Conservation (phyloP, 352 stramenopile genomes). For the Globisporangium lucens region DNA sequence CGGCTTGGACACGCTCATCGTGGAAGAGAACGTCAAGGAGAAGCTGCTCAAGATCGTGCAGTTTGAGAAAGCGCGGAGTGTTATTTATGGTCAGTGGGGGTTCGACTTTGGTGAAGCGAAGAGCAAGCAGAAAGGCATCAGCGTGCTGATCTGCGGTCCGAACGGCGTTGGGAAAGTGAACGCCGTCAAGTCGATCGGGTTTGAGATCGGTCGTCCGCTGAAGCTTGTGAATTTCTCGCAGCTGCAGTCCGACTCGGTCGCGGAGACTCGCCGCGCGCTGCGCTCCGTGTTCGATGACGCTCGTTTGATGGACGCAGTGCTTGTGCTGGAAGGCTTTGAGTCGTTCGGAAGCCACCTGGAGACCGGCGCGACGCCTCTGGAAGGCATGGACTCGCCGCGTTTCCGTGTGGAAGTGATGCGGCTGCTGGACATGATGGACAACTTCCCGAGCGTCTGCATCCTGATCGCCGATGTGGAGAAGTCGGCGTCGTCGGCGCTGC, state of each 20-base stretch:
- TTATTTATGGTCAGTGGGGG: constrained; percentile 86
- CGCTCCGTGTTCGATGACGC: constrained; percentile 85
- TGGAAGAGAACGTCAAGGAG: constrained; percentile 58
- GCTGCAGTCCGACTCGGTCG: constrained; percentile 66
- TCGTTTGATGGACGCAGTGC: constrained; percentile 80
- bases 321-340: constrained; percentile 87
- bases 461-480: constrained; percentile 70
- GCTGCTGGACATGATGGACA: constrained; percentile 75
- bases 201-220: constrained; percentile 77
- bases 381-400: constrained; percentile 66
- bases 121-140: constrained; percentile 84
- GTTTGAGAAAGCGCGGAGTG: constrained; percentile 81
- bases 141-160: constrained; percentile 67
- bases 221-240: constrained; percentile 83
- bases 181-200: constrained; percentile 75
- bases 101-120: constrained; percentile 81
- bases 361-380: constrained; percentile 39
- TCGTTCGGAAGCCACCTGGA: constrained; percentile 80
- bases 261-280: constrained; percentile 74
- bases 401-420: constrained; percentile 75
- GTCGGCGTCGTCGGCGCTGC: constrained; percentile 34
- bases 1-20: constrained; percentile 72
- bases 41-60: constrained; percentile 69
- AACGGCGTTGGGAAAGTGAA: constrained; percentile 73
- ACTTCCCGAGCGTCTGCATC: constrained; percentile 77